Evolutionary conservation across 169 alveolate genomes (phyloP).

Genomic region (Plasmodium vivax): DNA sequence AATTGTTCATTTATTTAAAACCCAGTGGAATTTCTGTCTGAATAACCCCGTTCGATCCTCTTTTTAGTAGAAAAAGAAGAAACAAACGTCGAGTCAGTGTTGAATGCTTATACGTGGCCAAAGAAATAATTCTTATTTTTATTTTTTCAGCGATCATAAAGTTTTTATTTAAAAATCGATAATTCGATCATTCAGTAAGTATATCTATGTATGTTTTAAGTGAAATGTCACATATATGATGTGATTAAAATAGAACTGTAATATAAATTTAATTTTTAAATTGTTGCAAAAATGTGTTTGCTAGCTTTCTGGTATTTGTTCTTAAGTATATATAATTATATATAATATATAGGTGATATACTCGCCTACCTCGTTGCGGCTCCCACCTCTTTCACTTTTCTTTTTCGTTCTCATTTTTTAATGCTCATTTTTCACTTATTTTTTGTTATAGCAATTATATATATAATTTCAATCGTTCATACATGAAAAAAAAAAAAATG

Average conservation of each 20-base stretch:
- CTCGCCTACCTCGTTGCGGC: background rate
- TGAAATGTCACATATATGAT: background rate
- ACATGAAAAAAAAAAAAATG: no score
- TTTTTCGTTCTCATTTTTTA: background rate
- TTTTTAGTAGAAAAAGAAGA: background rate
- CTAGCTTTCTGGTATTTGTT: background rate
- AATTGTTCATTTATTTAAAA: background rate
- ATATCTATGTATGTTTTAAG: background rate
- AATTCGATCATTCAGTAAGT: background rate
- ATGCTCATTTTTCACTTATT: background rate
- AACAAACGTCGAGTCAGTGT: background rate
- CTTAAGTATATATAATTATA: background rate
- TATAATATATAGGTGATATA: background rate
- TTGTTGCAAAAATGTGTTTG: background rate
- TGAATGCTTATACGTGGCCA: background rate
- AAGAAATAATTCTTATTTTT: background rate
- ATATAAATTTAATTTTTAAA: no score
- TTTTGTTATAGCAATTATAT: background rate
- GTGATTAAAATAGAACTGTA: background rate
- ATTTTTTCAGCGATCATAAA: no score
- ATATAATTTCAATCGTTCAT: background rate
- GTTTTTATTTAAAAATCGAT: no score
- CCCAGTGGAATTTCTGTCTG: background rate
- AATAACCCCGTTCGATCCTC: background rate
- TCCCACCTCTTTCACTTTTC: background rate